Evolutionary conservation across 495 filamentous ascomycete species (phyloP), one percentile per base, ranked within the genome.

Genomic region (Aspergillus saccharolyticus): DNA sequence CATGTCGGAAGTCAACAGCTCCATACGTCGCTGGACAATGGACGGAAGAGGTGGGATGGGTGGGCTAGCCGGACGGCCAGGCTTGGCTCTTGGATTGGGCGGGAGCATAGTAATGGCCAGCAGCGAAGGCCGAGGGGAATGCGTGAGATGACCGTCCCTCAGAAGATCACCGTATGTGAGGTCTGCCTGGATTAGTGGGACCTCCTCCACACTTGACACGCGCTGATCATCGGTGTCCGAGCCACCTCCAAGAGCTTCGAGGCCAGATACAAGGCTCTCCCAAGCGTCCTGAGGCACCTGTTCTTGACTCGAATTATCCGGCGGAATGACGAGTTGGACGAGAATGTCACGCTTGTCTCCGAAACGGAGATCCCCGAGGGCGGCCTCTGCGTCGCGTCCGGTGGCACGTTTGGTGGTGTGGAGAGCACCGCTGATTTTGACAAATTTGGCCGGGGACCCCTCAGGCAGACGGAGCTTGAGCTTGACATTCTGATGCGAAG

Each of bases 31-130:
- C 71, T 99, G 94, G 9, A 99, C 95, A 54, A 99, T 90, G 52
- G 88, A 89, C 4, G 94, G 94, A 62, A 97, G 94, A 33, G 94
- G 95, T 17, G 94, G 94, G 57, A 99, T 97, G 9, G 91, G 89
- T 21, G 92, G 91, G 43, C 90, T 86, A 55, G 64, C 55, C 21
- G 83, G 85, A 67, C 78, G 82, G 54, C 83, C 83, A 28, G 62
- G 56, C 68, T 86, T 90, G 63, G 77, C 70, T 48, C 76, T 83
- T 6, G 82, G 75, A 21, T 79, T 76, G 1, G 89, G 80, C 4
- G 94, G 94, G n/a, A 99, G 81, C 89, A 99, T 96, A 18, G 94
- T 97, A 61, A 99, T 99, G 30, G 94, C 90, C n/a, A 99, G 79
- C 1, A 99, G 83, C 6, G 91, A 95, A 3, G 91, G 91, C 21